Base-by-base conservation (phyloP, 805 yeast species). In the Geotrichum ghanense region DNA sequence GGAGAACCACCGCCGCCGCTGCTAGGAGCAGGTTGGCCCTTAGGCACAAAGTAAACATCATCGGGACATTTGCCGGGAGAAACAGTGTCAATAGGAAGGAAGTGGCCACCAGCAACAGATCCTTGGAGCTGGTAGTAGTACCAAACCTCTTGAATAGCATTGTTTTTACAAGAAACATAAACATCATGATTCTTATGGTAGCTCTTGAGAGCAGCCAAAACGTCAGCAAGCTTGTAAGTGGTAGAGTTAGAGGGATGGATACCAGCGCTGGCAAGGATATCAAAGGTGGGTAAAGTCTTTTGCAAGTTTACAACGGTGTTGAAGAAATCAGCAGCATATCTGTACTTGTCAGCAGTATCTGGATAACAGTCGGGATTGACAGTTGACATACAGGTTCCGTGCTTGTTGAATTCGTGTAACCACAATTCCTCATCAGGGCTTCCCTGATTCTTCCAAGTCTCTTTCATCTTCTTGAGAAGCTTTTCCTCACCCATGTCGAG, bases 371-470 rank as follows among this genome's bases (percentile, higher is more conserved):
- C 54, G 2, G 92, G 84, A 47, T 73, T 76, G 42, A 89, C 68
- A 1, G 96, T 87, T 43, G 80, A 76, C 73, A 88, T 79, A 65
- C 97, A 89, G 7, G 95, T 87, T 21, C 89, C 97, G 61, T 89
- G 97, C 62, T 89, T 89, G 68, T 89, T 88, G 72, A 76, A 89
- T 64, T 89, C 97, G 64, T 89, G 96, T 27, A 75, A 71, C 97
- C 97, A 89, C 44, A 89, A 67, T 3, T 71, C 60, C 48, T 76
- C 79, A 59, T 83, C 90, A 48, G 74, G 62, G 9, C 86, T 86
- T 44, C 75, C 77, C 57, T 73, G 74, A 56, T 82, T 81, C 60
- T 82, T 81, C 97, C 97, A 89, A 50, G 71, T 64, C 24, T 57
- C 56, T 22, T 66, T 53, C 86, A 89, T 77, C 49, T 72, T 71